phyloP scores from a whole-genome alignment of 768 basidiomycete species.

The Tylopilus subfusipes region DNA sequence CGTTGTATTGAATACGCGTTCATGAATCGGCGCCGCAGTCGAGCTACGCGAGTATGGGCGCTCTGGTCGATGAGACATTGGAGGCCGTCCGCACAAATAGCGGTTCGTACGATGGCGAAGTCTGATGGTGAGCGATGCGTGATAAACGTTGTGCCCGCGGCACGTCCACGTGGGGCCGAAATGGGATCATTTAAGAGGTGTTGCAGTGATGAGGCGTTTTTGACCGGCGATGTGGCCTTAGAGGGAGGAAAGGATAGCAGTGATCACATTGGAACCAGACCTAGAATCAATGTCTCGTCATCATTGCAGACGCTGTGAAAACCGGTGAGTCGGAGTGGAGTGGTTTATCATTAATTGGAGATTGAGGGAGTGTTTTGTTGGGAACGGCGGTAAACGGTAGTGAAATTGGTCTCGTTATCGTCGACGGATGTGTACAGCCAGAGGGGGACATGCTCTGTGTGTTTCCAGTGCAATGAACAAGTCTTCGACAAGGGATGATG shows the following conservation, averaged over 20 bases:
- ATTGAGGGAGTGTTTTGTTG: constrained; percentile 12
- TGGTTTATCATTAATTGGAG: constrained; percentile 16
- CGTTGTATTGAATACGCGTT: neutral
- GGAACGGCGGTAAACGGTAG: neutral
- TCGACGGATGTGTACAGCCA: constrained; percentile 1
- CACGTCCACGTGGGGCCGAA: constrained; percentile 9
- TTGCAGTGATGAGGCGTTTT: neutral
- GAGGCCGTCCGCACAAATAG: constrained; percentile 8
- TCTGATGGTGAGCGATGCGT: neutral
- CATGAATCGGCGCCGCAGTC: constrained; percentile 19
- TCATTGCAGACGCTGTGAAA: constrained; percentile 12
- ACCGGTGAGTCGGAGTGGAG: constrained; percentile 2
- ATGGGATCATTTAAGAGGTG: neutral
- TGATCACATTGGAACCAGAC: neutral
- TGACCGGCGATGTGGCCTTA: constrained; percentile 15
- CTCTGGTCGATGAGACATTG: neutral
- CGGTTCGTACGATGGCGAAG: constrained; percentile 1
- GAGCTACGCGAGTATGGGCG: constrained; percentile 18
- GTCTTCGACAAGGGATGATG: neutral
- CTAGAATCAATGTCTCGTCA: constrained; percentile 8
- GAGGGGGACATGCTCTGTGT: neutral
- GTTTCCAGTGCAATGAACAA: neutral
- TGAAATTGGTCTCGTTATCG: constrained; percentile 6
- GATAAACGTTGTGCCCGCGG: neutral
- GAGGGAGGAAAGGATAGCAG: constrained; percentile 3